Conservation (phyloP, 2,329 filamentous ascomycete genomes). For the Davidsoniella australis region DNA sequence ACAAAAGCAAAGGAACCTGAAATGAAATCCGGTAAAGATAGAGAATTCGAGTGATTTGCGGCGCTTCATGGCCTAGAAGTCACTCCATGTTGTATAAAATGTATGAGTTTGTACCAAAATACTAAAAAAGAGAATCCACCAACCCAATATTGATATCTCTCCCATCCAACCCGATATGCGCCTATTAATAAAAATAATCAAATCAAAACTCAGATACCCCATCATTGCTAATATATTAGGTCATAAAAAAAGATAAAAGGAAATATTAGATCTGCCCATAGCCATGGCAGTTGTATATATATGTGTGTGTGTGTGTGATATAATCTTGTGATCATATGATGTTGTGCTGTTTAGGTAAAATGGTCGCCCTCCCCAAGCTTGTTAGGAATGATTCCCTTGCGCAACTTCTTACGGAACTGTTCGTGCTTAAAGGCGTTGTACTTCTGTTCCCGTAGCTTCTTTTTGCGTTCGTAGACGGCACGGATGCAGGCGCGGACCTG, state of each 20-base stretch:
- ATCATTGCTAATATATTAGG: too few relatives aligned
- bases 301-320: not conserved
- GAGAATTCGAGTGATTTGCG: too few relatives aligned
- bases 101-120: slow-evolving; percentile 1
- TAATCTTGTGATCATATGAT: not conserved
- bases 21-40: not conserved
- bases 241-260: too few relatives aligned
- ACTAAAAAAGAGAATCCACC: not conserved
- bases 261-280: not conserved
- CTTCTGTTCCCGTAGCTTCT: slow-evolving; percentile 41
- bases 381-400: slow-evolving; percentile 34
- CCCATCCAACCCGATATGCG: too few relatives aligned
- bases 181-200: not conserved
- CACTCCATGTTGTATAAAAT: slow-evolving; percentile 3
- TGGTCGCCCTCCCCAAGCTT: slow-evolving; percentile 45
- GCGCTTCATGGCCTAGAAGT: not conserved
- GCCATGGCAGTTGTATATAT: not conserved
- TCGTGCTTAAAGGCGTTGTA: slow-evolving; percentile 26
- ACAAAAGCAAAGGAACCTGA: not conserved
- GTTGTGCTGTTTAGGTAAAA: slow-evolving; percentile 28
- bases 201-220: not conserved
- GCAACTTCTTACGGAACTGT: slow-evolving; percentile 29
- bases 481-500: slow-evolving; percentile 62
- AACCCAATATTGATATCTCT: too few relatives aligned
- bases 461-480: slow-evolving; percentile 89